Base-by-base conservation (phyloP, 2,329 filamentous ascomycete genomes). In the Calonectria honghensis region DNA sequence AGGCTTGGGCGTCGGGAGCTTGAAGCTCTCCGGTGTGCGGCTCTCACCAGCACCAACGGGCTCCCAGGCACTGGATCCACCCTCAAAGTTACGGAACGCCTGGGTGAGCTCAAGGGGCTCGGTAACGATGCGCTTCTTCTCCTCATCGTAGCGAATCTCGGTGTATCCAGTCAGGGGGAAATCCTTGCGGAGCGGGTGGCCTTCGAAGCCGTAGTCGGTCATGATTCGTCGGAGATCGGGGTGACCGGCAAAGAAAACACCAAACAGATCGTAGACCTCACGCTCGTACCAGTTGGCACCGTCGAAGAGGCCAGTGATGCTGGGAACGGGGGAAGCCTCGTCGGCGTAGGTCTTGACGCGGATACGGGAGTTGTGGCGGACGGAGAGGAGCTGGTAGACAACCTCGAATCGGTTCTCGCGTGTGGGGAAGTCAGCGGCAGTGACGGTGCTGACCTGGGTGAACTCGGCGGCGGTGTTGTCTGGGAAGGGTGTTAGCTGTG, bases 191-290 rank as follows among this genome's bases (percentile, higher is more conserved):
- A 99, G 88, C 52, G 97, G 97, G 88, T 99, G 97, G 68, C 97
- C 97, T 85, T 99, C 97, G 83, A 99, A 99, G 68, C 97, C 97
- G 86, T 99, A 99, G 86, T 99, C 97, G 79, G 97, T 99, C 96
- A 99, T 97, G 88, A 99, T 98, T 80, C 97, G 93, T 85, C 97
- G 93, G 81, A 99, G 90, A 88, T 99, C 97, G 50, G 97, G 97
- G 89, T 99, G 97, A 76, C 94, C 95, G 70, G 94, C 90, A 87
- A 99, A 99, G 90, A 98, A 98, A 79, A 99, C 96, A 77, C 97
- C 97, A 84, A 98, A 99, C 82, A 99, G 87, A 86, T 99, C 97
- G 87, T 98, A 98, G 31, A 98, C 96, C 87, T 99, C 97, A 79
- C 97, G 92, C 90, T 99, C 97, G 85, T 97, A 98, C 97, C 97